Evolutionary conservation across 768 basidiomycete genomes (phyloP), one percentile per base, ranked within the genome.

Genomic region (Suillus subaureus): DNA sequence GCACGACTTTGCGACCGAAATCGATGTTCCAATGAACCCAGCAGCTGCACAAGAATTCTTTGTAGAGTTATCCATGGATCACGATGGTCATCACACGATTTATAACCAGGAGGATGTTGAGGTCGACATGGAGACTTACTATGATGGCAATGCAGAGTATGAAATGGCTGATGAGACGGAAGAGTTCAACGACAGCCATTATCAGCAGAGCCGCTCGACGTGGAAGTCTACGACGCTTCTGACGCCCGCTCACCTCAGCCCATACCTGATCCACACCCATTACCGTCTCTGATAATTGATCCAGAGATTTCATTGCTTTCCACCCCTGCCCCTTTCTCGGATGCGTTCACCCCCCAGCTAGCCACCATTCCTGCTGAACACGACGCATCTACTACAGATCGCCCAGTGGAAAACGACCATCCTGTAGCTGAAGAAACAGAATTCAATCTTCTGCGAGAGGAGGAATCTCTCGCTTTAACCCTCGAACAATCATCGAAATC

Each of bases 91-190:
- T 62, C 76, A 67, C 72, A 73, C 67, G 18, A 18, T 61, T 13
- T 78, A 72, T 43, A 79, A 82, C 57, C 74, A 79, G 31, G 71
- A 75, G 58, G 82, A 81, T 51, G 80, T 89, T 61, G 89, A 90
- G 72, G 82, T 90, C 54, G 89, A 90, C 65, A 90, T 90, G 89
- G 87, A 87, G 63, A 78, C 82, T 57, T 82, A 83, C 64, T 77
- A 81, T 7, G 79, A 71, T 43, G 83, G 81, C 47, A 78, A 81
- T 69, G 72, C 75, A 47, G 89, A 89, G 74, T 89, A 85, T 68
- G 77, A 78, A 65, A 78, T 78, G 78, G 70, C 69, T 13, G 78
- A 78, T 62, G 77, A 77, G 70, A 78, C 74, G 18, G 67, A 62
- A 21, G 74, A 70, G 4, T 33, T 47, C 64, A 40, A 21, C 12